phyloP scores from a whole-genome alignment of 75 land plant species.

The Cunninghamia lanceolata region DNA sequence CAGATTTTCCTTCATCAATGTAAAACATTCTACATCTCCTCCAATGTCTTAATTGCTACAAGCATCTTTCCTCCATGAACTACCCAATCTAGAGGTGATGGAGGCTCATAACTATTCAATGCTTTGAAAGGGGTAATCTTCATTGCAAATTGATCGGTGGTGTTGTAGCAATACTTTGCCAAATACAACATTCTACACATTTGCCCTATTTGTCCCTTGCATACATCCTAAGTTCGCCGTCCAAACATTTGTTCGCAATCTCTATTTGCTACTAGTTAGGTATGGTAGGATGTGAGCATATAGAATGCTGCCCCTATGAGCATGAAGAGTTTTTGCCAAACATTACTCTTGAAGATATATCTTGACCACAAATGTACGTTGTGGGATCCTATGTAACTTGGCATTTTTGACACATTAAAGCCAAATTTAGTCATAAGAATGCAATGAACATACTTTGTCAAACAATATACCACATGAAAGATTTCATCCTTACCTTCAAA shows the following conservation, averaged over 20 bases:
- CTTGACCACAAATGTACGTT: neutral
- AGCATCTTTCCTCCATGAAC: no score
- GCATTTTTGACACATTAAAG: no score
- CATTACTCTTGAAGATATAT: neutral
- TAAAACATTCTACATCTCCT: no score
- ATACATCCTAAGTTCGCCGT: constrained; percentile 2
- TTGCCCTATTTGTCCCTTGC: neutral
- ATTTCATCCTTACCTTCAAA: constrained; percentile 16
- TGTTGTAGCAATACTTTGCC: neutral
- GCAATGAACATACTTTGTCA: constrained; percentile 27
- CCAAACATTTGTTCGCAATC: constrained; percentile 4
- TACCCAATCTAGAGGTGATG: no score
- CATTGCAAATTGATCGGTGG: no score
- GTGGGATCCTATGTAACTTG: no score
- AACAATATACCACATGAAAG: constrained; percentile 17
- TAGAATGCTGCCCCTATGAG: neutral
- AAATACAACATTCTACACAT: no score
- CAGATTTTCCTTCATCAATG: no score
- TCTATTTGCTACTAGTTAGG: neutral
- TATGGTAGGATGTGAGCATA: neutral
- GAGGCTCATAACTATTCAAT: no score
- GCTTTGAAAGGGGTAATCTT: no score
- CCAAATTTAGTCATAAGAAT: neutral
- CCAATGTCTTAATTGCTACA: no score
- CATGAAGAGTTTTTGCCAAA: constrained; percentile 7